Conservation (phyloP, 768 basidiomycete genomes). For the Tulasnella sp. region DNA sequence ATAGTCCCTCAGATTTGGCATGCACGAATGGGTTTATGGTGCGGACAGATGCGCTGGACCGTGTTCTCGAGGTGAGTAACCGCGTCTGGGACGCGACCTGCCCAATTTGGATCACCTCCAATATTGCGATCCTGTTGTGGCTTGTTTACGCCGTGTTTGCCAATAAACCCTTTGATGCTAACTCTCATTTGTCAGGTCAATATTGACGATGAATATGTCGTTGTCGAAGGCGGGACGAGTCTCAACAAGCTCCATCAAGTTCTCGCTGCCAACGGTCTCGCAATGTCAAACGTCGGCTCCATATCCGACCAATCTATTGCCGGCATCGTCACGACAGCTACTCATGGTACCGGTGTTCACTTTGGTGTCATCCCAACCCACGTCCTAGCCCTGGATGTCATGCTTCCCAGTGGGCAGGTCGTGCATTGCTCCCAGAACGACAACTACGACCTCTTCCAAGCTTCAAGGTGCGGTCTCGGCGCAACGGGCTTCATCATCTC, state of each 20-base stretch:
- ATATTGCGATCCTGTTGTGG: neutral
- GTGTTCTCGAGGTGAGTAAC: slow-evolving; percentile 58
- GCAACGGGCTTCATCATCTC: slow-evolving; percentile 77
- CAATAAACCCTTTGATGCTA: neutral
- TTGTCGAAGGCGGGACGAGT: slow-evolving; percentile 67
- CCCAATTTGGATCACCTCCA: neutral
- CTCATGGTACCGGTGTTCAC: slow-evolving; percentile 78
- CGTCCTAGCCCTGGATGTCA: slow-evolving; percentile 59
- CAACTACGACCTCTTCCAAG: slow-evolving; percentile 70
- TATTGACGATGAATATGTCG: slow-evolving; percentile 48
- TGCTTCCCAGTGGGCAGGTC: slow-evolving; percentile 62
- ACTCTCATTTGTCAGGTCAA: slow-evolving; percentile 42
- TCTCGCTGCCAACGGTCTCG: slow-evolving; percentile 55
- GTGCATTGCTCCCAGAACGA: slow-evolving; percentile 45
- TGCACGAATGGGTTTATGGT: slow-evolving; percentile 84
- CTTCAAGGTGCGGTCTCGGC: slow-evolving; percentile 84
- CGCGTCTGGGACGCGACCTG: neutral
- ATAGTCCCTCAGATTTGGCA: slow-evolving; percentile 86
- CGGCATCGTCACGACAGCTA: slow-evolving; percentile 86
- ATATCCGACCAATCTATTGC: slow-evolving; percentile 94
- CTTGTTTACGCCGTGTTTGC: neutral
- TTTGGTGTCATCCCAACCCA: slow-evolving; percentile 74
- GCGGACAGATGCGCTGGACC: slow-evolving; percentile 57
- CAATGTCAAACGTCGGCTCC: slow-evolving; percentile 86
- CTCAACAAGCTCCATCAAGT: slow-evolving; percentile 59